Conservation (phyloP, 805 yeast species). For the Candida tammaniensis region DNA sequence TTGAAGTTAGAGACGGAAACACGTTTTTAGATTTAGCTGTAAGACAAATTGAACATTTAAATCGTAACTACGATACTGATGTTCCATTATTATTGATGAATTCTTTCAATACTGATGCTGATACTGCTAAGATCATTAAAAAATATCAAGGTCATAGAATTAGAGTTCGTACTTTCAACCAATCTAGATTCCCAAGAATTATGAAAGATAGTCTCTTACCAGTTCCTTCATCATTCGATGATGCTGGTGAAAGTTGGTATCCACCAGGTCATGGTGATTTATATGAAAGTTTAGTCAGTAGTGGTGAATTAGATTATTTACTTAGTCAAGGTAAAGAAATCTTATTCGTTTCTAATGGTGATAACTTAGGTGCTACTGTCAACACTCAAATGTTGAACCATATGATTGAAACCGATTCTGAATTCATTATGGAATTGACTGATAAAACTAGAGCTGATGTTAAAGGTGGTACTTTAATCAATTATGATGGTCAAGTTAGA, state of each 20-base stretch:
- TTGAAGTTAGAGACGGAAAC: constrained; percentile 98
- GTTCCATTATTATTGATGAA: constrained; percentile 97
- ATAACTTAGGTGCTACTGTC: constrained; percentile 97
- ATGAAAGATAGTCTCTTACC: constrained; percentile 94
- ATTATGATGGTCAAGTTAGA: constrained; percentile 92
- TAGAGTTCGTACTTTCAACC: constrained; percentile 93
- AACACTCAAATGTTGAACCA: constrained; percentile 87
- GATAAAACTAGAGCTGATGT: constrained; percentile 99
- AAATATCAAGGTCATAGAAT: constrained; percentile 96
- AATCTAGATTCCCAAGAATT: constrained; percentile 96
- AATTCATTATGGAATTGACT: constrained; percentile 97
- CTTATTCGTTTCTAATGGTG: constrained; percentile 95
- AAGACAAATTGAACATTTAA: constrained; percentile 93
- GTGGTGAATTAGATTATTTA: constrained; percentile 89
- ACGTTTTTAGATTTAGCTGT: constrained; percentile 93
- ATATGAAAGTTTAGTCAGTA: constrained; percentile 82
- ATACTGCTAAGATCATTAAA: constrained; percentile 91
- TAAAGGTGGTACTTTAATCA: constrained; percentile 97
- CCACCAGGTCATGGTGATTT: constrained; percentile 99
- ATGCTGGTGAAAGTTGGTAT: constrained; percentile 85
- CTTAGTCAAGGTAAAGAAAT: constrained; percentile 92
- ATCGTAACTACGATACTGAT: constrained; percentile 84
- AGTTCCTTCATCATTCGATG: constrained; percentile 76
- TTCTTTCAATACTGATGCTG: constrained; percentile 96
- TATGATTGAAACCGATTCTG: constrained; percentile 88